Base-by-base conservation (phyloP, 768 basidiomycete species). In the Crassisporium funariophilum region DNA sequence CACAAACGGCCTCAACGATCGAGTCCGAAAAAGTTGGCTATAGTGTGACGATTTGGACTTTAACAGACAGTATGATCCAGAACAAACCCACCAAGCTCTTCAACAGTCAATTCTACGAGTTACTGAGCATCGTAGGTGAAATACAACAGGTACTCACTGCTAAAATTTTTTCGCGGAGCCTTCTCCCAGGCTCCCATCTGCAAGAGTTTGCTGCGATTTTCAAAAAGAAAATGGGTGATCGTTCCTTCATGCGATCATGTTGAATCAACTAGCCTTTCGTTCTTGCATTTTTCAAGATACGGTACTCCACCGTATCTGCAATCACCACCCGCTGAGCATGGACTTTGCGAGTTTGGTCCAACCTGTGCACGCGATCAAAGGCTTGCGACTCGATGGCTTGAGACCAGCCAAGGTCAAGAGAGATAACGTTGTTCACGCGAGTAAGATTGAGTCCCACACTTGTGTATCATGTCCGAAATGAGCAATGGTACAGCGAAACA, bases 281-380 rank as follows among this genome's bases (percentile, higher is more conserved):
- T 78, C 74, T 54, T 87, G 86, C 49, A 89, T 65, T 0, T n/a
- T 69, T 70, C 20, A 86, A 69, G 23, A 91, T 81, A n/a, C 87
- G 73, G 56, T 88, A 81, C 57, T 89, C 88, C 23, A 85, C 80
- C 0, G 81, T 83, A 49, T 81, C 69, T 2, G 64, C 59, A 29
- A 84, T 81, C 22, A 84, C 82, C 5, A 84, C 69, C 8, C 82
- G 76, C 31, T 81, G 67, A 10, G 84, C 77, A 16, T 66, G 51
- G 10, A 84, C 84, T 0, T 70, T 46, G 19, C 78, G 70, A 8
- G 52, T 65, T 56, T 85, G 84, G 4, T 83, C 83, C 4, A 83
- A 65, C 17, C 82, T 69, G 55, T 83, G 81, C 5, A 79, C 74
- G 46, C 79, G 74, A 53, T 82, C 82, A 53, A 79, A 83, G 1